phyloP scores from a whole-genome alignment of 2,329 filamentous ascomycete genomes.

The Exserohilum turcica region DNA sequence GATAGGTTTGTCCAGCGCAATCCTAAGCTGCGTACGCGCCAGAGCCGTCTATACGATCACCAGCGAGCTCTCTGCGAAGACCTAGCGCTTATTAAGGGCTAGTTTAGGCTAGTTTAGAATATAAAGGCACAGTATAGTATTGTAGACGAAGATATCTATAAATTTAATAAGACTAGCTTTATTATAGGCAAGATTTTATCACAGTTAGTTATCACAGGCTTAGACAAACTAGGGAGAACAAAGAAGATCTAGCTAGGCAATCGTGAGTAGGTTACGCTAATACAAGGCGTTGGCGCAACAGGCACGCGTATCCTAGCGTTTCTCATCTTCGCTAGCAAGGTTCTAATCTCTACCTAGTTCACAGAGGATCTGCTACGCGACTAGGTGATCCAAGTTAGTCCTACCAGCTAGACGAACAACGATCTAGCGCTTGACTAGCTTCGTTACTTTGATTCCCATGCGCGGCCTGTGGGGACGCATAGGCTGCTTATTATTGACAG shows the following conservation, averaged over 20 bases:
- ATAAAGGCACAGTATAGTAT: not conserved
- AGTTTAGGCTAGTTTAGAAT: not conserved
- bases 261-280: not conserved
- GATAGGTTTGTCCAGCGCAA: not conserved
- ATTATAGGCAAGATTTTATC: not conserved
- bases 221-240: not conserved
- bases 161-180: not conserved
- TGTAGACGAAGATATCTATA: not conserved
- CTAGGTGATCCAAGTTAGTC: slow-evolving; percentile 26
- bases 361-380: slow-evolving; percentile 3
- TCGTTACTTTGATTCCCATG: too few species aligned
- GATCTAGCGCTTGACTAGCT: too few species aligned
- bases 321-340: not conserved
- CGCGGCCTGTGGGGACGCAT: slow-evolving; percentile 35
- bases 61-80: not conserved
- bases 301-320: not conserved
- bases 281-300: not conserved
- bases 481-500: slow-evolving; percentile 47
- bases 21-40: too few species aligned
- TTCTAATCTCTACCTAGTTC: slow-evolving; percentile 9
- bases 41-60: not conserved
- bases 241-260: not conserved
- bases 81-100: not conserved
- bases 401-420: slow-evolving; percentile 44
- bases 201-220: not conserved